These are phyloP conservation scores for Leishmania martiniquensis DNA, from an alignment of 208 protist species.

Conservation along the genomic window DNA sequence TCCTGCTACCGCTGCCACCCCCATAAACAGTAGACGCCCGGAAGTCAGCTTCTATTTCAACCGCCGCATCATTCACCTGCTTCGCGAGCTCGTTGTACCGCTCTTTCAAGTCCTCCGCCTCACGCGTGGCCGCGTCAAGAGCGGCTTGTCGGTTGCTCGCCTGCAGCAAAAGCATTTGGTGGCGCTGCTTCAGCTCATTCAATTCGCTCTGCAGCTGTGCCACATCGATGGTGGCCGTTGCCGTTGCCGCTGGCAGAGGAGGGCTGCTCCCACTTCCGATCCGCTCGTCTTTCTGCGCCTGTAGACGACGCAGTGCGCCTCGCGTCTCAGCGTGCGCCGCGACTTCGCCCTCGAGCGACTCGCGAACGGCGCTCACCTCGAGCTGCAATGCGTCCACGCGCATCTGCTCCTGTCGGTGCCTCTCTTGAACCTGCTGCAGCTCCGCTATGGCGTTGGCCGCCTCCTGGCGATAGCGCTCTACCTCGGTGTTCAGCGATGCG, in stretches of 20 bases:
- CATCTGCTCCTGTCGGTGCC: constrained; percentile 12
- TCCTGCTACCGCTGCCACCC: background rate
- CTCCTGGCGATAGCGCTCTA: constrained; percentile 30
- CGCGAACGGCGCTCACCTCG: constrained; percentile 35
- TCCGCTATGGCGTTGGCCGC: constrained; percentile 35
- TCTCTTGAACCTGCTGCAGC: constrained; percentile 41
- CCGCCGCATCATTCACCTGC: constrained; percentile 47
- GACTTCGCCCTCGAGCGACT: constrained; percentile 59
- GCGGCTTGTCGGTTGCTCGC: constrained; percentile 50
- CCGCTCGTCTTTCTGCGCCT: constrained; percentile 5
- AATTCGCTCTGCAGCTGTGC: constrained; percentile 15
- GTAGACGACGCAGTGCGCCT: constrained; percentile 31
- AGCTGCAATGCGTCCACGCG: constrained; percentile 34
- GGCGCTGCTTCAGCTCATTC: constrained; percentile 24
- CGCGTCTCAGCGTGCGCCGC: constrained; percentile 49
- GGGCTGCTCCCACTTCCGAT: background rate
- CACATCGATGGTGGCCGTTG: constrained; percentile 9
- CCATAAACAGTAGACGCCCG: background rate
- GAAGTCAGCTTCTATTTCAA: constrained; percentile 40
- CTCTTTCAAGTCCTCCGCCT: constrained; percentile 50
- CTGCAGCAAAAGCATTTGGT: constrained; percentile 35
- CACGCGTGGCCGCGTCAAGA: constrained; percentile 45
- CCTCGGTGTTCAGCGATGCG: constrained; percentile 20
- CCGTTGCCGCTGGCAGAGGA: background rate
- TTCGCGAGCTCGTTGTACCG: constrained; percentile 50